Evolutionary conservation across 139 green algal species (phyloP), one percentile per base, ranked within the genome.

Genomic region (Chlamydomonas incerta): DNA sequence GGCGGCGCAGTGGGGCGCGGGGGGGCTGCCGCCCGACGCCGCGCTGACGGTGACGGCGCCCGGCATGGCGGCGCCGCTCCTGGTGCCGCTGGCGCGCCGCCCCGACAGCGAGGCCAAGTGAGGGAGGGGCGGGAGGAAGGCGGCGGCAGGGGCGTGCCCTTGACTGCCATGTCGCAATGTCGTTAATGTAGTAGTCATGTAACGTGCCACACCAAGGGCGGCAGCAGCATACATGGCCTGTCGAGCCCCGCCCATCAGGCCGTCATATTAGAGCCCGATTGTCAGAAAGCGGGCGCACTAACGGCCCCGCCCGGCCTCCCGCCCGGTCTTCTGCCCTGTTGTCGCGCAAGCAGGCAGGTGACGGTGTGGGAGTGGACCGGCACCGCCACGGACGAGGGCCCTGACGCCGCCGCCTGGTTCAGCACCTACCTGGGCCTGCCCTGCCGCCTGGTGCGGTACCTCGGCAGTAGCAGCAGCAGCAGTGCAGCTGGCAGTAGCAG

Each of bases 311-410:
- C n/a, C n/a, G n/a, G n/a, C n/a, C n/a, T n/a, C n/a, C n/a, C n/a
- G n/a, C n/a, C n/a, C n/a, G n/a, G n/a, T n/a, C n/a, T n/a, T n/a
- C n/a, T n/a, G n/a, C n/a, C n/a, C n/a, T n/a, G n/a, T n/a, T n/a
- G n/a, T n/a, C n/a, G n/a, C n/a, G n/a, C n/a, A n/a, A n/a, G n/a
- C 71, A 94, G 89, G 70, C 47, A 84, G 35, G 88, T 92, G 57
- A 94, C 85, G 3, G 92, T 97, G 62, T 96, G 94, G 92, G 93
- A 95, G 41, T 97, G 94, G 94, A 91, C 55, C 1, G 95, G 95
- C 24, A 24, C 46, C 26, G 95, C 88, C 11, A 55, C 83, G 31
- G 94, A 96, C 60, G 91, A 93, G 81, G 93, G 94, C 34, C 84
- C 90, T 17, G 89, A 93, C 5, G 94, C 90, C 8, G 92, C 92